Conservation (phyloP, 1,284 basidiomycete species). For the Cutaneotrichosporon cavernicola region DNA sequence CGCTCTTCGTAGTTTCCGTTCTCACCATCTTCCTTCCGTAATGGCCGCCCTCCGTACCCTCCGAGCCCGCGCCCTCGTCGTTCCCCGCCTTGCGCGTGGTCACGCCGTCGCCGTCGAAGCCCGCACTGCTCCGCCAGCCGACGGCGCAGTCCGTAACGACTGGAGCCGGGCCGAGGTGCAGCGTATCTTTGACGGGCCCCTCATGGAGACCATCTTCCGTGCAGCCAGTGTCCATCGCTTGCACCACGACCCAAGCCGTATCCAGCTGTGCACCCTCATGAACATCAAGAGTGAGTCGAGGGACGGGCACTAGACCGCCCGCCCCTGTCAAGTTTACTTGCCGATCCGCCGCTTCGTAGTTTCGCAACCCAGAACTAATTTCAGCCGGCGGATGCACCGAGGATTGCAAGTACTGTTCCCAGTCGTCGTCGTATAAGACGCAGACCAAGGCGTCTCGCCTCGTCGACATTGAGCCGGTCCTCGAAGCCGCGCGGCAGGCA, state of each 20-base stretch:
- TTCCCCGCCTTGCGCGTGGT: constrained; percentile 30
- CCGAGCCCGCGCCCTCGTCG: constrained; percentile 11
- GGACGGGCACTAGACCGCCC: background rate
- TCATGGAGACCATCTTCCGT: constrained; percentile 82
- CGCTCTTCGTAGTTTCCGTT: background rate
- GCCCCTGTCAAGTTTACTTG: too few relatives aligned
- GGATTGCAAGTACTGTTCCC: constrained; percentile 98
- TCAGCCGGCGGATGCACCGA: constrained; percentile 90
- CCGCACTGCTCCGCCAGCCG: constrained; percentile 20
- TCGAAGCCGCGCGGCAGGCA: constrained; percentile 84
- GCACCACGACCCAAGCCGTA: constrained; percentile 81
- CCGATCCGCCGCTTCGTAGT: background rate
- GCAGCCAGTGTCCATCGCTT: constrained; percentile 74
- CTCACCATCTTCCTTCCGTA: background rate
- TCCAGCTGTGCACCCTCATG: constrained; percentile 96
- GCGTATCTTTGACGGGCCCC: constrained; percentile 60
- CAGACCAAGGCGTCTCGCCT: constrained; percentile 83
- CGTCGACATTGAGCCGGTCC: constrained; percentile 86
- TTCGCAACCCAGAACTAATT: constrained; percentile 11
- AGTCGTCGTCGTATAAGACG: constrained; percentile 88
- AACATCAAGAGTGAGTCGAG: constrained; percentile 90
- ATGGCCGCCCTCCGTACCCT: background rate
- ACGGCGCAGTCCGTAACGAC: constrained; percentile 44
- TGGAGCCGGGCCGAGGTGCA: constrained; percentile 56
- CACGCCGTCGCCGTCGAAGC: constrained; percentile 45